phyloP scores from a whole-genome alignment of 2,329 filamentous ascomycete genomes.

The Calonectria pteridis region DNA sequence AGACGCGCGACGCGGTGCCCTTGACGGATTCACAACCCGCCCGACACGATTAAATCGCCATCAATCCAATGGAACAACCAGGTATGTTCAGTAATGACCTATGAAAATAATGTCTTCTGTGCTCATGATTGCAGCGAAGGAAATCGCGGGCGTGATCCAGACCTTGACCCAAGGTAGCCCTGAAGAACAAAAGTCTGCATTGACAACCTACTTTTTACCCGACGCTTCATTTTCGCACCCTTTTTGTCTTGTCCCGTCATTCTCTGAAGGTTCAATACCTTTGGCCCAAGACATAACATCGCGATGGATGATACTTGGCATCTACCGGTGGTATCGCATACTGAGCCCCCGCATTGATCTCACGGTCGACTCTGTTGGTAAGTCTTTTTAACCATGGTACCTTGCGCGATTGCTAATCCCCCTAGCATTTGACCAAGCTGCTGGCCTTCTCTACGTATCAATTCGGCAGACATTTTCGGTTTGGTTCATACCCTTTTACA shows the following conservation, averaged over 20 bases:
- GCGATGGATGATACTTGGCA: constrained; percentile 73
- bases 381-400: background rate
- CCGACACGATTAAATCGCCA: background rate
- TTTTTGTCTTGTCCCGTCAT: constrained; percentile 77
- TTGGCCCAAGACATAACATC: constrained; percentile 66
- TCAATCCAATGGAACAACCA: background rate
- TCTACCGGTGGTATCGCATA: constrained; percentile 89
- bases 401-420: background rate
- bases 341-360: constrained; percentile 80
- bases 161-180: constrained; percentile 76
- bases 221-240: constrained; percentile 83
- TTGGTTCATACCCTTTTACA: constrained; percentile 84
- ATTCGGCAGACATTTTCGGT: constrained; percentile 82
- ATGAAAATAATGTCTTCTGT: too few species aligned
- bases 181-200: constrained; percentile 71
- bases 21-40: background rate
- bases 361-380: constrained; percentile 71
- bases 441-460: constrained; percentile 76
- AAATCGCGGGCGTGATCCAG: constrained; percentile 76
- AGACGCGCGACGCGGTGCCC: background rate
- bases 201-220: constrained; percentile 79
- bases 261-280: constrained; percentile 58
- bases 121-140: constrained; percentile 54
- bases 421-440: constrained; percentile 75
- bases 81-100: background rate